phyloP scores from a whole-genome alignment of 805 yeast species.

The Hagleromyces aurorensis region DNA sequence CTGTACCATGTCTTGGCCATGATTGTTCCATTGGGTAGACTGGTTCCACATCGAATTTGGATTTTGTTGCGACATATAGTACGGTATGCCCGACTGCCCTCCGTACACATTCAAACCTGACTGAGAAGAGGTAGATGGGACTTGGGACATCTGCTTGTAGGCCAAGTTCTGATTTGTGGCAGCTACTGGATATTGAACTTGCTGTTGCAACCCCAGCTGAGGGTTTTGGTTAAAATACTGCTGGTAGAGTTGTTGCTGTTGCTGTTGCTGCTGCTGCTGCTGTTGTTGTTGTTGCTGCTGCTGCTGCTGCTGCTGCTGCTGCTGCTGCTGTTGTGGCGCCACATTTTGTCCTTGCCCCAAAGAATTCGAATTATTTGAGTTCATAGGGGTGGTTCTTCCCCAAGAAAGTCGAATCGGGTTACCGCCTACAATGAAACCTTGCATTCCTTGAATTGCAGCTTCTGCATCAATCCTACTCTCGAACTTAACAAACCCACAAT shows the following conservation, averaged over 20 bases:
- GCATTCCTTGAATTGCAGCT: conserved; percentile 69
- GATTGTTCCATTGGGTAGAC: no score
- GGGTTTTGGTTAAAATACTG: not conserved
- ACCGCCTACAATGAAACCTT: conserved; percentile 72
- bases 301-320: conserved; percentile 5
- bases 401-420: conserved; percentile 65
- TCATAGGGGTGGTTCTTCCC: conserved; percentile 42
- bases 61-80: no score
- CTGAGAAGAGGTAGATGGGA: no score
- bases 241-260: conserved; percentile 1
- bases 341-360: no score
- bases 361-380: no score
- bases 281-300: conserved; percentile 4
- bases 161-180: not conserved
- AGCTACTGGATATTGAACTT: no score
- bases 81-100: no score
- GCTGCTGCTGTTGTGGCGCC: conserved; percentile 2
- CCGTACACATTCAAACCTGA: no score
- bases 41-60: no score
- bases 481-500: conserved; percentile 72
- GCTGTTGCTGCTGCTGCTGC: conserved; percentile 2
- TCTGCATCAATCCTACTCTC: conserved; percentile 65
- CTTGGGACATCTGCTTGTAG: not conserved
- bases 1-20: no score
- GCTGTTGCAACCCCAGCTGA: no score